A percentile compares a stretch with the other conserved stretches of the same genome.
These are phyloP conservation scores for Aspergillus sp. DNA, from an alignment of 2,329 filamentous ascomycete species.

Conservation along the genomic window DNA sequence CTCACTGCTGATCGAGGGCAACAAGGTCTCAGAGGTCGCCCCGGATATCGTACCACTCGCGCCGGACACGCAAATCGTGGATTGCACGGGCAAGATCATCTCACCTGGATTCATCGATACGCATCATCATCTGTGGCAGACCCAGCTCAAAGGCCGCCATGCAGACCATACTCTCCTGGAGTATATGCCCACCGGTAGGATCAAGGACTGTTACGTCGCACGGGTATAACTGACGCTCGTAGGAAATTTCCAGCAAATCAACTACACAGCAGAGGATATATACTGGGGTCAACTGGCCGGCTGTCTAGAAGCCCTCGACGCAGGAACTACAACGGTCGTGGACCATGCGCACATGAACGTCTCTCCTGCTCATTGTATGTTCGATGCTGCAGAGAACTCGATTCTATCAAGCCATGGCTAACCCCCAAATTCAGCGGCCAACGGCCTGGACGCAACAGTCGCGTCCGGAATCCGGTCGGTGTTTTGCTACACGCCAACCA, in stretches of 20 bases:
- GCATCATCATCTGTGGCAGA: conserved; percentile 47
- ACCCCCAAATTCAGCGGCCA: conserved; percentile 8
- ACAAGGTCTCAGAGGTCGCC: conserved; percentile 19
- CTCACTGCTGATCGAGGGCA: conserved; percentile 19
- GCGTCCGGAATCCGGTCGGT: conserved; percentile 28
- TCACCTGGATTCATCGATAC: conserved; percentile 36
- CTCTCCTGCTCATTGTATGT: conserved; percentile 22
- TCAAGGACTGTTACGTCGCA: not conserved
- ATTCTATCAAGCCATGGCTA: not conserved
- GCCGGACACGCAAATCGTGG: conserved; percentile 29
- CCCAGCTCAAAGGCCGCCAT: conserved; percentile 38
- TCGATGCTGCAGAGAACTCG: not conserved
- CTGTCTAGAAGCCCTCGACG: conserved; percentile 20
- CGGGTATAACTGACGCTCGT: not conserved
- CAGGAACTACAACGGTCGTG: conserved; percentile 26
- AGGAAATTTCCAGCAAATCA: conserved; percentile 18
- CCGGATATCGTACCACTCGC: conserved; percentile 9
- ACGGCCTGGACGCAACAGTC: conserved; percentile 23
- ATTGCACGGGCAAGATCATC: conserved; percentile 36
- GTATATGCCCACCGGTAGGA: conserved; percentile 26
- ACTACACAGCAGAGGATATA: conserved; percentile 41
- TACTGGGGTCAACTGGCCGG: conserved; percentile 42
- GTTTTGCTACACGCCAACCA: conserved; percentile 23
- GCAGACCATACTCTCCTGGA: conserved; percentile 41
- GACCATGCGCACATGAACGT: conserved; percentile 32